Evolutionary conservation across 1,284 basidiomycete species (phyloP).

Genomic region (Golubevia sp.): DNA sequence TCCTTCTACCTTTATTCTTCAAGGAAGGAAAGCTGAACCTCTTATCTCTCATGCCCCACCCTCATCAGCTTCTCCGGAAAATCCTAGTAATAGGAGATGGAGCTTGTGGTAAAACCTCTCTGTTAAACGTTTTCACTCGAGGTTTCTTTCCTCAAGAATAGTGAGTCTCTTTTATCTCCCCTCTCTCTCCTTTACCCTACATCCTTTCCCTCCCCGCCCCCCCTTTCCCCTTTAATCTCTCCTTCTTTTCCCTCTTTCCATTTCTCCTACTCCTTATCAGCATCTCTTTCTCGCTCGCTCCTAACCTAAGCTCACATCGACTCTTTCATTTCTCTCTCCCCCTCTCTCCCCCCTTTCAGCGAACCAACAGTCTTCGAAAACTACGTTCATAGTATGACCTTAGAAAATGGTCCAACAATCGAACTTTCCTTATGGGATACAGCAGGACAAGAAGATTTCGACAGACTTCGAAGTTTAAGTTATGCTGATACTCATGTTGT

Average conservation of each 20-base stretch:
- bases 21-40: too few relatives aligned
- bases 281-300: too few relatives aligned
- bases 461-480: conserved; percentile 82
- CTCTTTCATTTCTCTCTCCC: background rate
- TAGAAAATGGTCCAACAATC: conserved; percentile 76
- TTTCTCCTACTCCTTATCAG: conserved; percentile 58
- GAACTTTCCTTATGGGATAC: conserved; percentile 96
- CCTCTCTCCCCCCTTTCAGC: conserved; percentile 33
- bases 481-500: conserved; percentile 90
- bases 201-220: background rate
- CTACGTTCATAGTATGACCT: conserved; percentile 81
- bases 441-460: conserved; percentile 95
- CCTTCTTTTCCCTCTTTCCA: background rate
- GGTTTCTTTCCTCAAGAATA: conserved; percentile 69
- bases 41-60: too few relatives aligned
- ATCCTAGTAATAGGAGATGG: conserved; percentile 88
- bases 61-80: conserved; percentile 72
- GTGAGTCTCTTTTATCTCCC: background rate
- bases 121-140: conserved; percentile 71
- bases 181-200: conserved; percentile 1
- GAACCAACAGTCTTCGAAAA: conserved; percentile 70
- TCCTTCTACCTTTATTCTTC: too few relatives aligned
- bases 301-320: too few relatives aligned
- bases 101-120: conserved; percentile 73
- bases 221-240: conserved; percentile 4